Conservation (phyloP, 352 stramenopile genomes). For the Pythium monospermum region DNA sequence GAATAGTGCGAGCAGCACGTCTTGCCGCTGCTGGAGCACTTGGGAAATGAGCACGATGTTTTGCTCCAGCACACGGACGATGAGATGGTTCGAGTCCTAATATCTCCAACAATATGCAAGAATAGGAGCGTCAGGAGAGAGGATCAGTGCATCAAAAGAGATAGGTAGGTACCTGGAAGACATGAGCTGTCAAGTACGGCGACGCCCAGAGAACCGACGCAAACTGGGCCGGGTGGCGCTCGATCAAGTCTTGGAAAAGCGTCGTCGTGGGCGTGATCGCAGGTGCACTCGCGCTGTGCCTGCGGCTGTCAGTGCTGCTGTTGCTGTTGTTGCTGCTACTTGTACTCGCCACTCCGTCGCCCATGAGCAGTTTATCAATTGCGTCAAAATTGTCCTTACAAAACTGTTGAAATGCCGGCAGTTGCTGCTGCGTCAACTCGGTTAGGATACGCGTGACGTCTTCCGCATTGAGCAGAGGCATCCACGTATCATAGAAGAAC, state of each 20-base stretch:
- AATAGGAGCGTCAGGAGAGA: neutral
- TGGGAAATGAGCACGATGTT: conserved; percentile 66
- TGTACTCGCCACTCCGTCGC: neutral
- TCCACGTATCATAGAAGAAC: conserved; percentile 36
- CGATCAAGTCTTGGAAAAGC: conserved; percentile 59
- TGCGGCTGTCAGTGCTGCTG: no score
- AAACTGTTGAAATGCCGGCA: conserved; percentile 37
- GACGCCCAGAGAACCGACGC: conserved; percentile 50
- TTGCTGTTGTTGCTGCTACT: neutral
- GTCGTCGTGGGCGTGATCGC: neutral
- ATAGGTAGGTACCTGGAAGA: conserved; percentile 49
- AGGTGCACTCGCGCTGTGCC: neutral
- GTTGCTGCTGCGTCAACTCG: conserved; percentile 25
- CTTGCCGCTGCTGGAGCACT: conserved; percentile 40
- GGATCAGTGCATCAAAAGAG: neutral
- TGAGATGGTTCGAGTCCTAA: conserved; percentile 46
- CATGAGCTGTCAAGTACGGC: conserved; percentile 53
- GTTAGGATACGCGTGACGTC: conserved; percentile 27
- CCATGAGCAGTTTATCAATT: conserved; percentile 43
- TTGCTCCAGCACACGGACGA: conserved; percentile 66
- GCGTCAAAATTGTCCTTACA: conserved; percentile 38
- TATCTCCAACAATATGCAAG: neutral
- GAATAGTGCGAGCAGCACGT: conserved; percentile 51
- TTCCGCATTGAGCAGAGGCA: conserved; percentile 20
- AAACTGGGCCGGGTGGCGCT: conserved; percentile 50